A percentile compares a stretch with the other conserved stretches of the same genome.
phyloP scores from a whole-genome alignment of 805 yeast genomes.

The Candida maesae region DNA sequence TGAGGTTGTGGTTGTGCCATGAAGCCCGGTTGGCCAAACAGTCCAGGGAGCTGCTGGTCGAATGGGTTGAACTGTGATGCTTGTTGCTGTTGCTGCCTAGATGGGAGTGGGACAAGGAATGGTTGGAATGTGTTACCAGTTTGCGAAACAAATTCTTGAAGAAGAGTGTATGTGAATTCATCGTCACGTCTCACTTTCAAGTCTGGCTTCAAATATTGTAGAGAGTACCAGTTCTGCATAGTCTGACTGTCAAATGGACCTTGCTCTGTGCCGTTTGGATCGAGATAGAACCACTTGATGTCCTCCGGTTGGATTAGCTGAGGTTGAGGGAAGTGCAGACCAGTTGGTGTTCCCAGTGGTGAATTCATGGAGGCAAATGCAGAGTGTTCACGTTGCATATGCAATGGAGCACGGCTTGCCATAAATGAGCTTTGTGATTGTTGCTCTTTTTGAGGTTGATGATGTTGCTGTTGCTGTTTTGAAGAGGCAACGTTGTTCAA shows the following conservation, averaged over 20 bases:
- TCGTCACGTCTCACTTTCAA: constrained; percentile 57
- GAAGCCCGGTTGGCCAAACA: constrained; percentile 9
- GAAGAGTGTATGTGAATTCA: constrained; percentile 45
- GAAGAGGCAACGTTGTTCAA: constrained; percentile 17
- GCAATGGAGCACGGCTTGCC: constrained; percentile 2
- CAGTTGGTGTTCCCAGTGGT: constrained; percentile 9
- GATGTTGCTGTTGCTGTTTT: constrained; percentile 14
- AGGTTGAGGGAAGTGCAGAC: constrained; percentile 7
- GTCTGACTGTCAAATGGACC: constrained; percentile 74
- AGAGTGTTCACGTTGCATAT: constrained; percentile 8
- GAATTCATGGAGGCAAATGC: constrained; percentile 11
- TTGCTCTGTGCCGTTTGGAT: constrained; percentile 64
- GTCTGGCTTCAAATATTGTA: constrained; percentile 52
- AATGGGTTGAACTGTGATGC: constrained; percentile 7
- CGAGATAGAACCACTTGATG: constrained; percentile 70
- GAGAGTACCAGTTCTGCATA: constrained; percentile 77
- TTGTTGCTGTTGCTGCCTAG: constrained; percentile 2
- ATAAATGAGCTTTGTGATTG: constrained; percentile 8
- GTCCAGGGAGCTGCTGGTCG: constrained; percentile 8
- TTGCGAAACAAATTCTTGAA: constrained; percentile 48
- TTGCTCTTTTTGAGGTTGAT: constrained; percentile 1
- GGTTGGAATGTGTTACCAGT: constrained; percentile 62
- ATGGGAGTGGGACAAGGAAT: constrained; percentile 52
- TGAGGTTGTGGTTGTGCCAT: constrained; percentile 13
- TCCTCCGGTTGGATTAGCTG: constrained; percentile 34